Evolutionary conservation across 2,329 filamentous ascomycete genomes (phyloP).

Genomic region (Albophoma yamanashiensis): DNA sequence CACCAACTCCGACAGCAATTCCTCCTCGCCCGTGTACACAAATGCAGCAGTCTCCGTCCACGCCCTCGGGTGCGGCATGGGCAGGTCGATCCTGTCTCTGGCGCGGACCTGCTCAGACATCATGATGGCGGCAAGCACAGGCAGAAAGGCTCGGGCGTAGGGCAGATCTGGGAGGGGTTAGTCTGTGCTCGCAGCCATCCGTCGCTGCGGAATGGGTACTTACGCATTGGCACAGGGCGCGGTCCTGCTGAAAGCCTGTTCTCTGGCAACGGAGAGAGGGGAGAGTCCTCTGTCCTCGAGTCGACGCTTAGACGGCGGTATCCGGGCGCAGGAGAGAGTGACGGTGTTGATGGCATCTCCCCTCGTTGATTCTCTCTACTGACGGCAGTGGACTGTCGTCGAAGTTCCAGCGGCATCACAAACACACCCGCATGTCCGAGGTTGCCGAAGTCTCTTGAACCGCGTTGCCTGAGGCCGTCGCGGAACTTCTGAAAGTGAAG

Average conservation of each 20-base stretch:
- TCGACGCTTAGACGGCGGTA: background rate
- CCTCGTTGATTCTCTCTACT: background rate
- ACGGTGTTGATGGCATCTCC: background rate
- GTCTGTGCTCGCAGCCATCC: background rate
- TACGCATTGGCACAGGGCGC: slow-evolving; percentile 6
- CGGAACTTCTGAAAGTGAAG: slow-evolving; percentile 13
- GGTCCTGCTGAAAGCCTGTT: background rate
- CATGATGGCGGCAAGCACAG: slow-evolving; percentile 43
- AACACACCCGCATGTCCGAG: slow-evolving; percentile 10
- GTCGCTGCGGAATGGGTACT: background rate
- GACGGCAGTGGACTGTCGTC: slow-evolving; percentile 4
- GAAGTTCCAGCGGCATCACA: slow-evolving; percentile 15
- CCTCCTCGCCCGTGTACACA: slow-evolving; percentile 40
- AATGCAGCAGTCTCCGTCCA: slow-evolving; percentile 46
- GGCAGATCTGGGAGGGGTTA: slow-evolving; percentile 12
- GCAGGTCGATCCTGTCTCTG: slow-evolving; percentile 46
- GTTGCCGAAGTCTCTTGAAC: slow-evolving; percentile 7
- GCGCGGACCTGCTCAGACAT: slow-evolving; percentile 39
- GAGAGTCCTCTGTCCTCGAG: background rate
- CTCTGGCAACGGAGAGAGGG: background rate
- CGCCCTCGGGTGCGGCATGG: slow-evolving; percentile 42
- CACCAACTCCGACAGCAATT: slow-evolving; percentile 31
- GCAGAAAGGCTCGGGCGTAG: slow-evolving; percentile 28
- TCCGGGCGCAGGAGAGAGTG: background rate
- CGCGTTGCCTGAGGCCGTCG: slow-evolving; percentile 10